These are phyloP conservation scores for Dryas integrifolia DNA, from an alignment of 331 rosid genomes.

Conservation along the genomic window DNA sequence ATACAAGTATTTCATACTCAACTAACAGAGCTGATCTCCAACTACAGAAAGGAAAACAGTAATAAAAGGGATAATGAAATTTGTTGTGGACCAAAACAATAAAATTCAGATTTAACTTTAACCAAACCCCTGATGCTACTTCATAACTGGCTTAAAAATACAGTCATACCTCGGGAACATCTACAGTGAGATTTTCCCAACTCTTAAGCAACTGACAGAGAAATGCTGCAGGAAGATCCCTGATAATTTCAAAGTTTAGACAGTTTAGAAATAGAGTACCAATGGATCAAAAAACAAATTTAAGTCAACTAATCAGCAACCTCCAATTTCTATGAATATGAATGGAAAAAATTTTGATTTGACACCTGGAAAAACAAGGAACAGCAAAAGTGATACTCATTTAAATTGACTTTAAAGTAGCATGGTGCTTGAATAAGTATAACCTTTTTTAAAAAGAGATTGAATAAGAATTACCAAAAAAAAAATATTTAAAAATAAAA, in stretches of 20 bases:
- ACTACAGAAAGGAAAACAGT: background rate
- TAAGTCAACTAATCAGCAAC: background rate
- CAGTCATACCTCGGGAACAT: slow-evolving; percentile 61
- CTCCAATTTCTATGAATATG: background rate
- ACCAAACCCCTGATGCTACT: slow-evolving; percentile 17
- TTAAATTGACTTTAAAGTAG: background rate
- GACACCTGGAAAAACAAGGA: slow-evolving; percentile 7
- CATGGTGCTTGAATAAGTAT: background rate
- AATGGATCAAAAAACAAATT: background rate
- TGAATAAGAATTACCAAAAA: too few relatives aligned
- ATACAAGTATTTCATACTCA: background rate
- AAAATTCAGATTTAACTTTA: slow-evolving; percentile 17
- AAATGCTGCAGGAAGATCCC: slow-evolving; percentile 66
- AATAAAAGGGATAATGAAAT: too few relatives aligned
- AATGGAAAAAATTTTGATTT: background rate
- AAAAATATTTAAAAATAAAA: too few relatives aligned
- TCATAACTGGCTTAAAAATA: slow-evolving; percentile 11
- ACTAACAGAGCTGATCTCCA: background rate
- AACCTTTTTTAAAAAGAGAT: too few relatives aligned
- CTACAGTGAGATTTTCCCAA: slow-evolving; percentile 63
- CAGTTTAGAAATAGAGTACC: background rate
- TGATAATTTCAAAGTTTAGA: slow-evolving; percentile 38
- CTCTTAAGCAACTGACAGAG: slow-evolving; percentile 58
- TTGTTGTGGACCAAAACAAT: background rate
- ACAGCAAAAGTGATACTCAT: slow-evolving; percentile 6